Base-by-base conservation (phyloP, 768 basidiomycete species). In the Lyophyllum semitale region DNA sequence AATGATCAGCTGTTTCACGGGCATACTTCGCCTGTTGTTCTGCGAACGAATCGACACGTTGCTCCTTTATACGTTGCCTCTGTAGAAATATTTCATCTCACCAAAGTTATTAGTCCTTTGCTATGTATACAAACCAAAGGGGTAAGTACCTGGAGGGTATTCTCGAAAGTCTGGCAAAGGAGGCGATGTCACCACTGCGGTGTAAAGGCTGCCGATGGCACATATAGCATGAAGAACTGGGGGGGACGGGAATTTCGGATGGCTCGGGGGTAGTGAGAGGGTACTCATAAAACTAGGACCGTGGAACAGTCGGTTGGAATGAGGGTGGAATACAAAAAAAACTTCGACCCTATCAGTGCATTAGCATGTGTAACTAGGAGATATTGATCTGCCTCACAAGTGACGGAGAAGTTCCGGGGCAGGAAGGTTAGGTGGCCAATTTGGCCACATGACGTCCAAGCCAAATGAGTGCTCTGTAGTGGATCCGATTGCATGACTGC, bases 221-320 rank as follows among this genome's bases (percentile, higher is more conserved):
- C 91, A 93, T 47, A 95, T 89, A n/a, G 91, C 90, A 65, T 95
- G 93, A 0, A 95, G 78, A 37, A 93, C 71, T 8, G 87, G 79
- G 6, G 80, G 66, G 29, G 80, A 77, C 8, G 93, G 93, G 63
- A 93, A 95, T 53, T 85, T 83, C 4, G 84, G 80, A 59, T 91
- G 87, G 22, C 75, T 79, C 0, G 88, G 87, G 0, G 88, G 82
- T 4, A 91, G 72, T 0, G 80, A 71, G 38, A 94, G 78, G 0
- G 84, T 77, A 11, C 81, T 72, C 68, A 91, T 74, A 61, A 95
- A 91, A 25, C 78, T 83, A 0, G 84, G 68, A 2, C 71, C 75
- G 69, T 93, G 89, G 56, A 95, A 77, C 25, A 94, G 73, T 32
- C 87, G 84, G 54, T 78, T 76, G 3, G 89, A 84, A 59, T 89